A percentile compares a stretch with the other conserved stretches of the same genome.
These are phyloP conservation scores for Pseudogymnoascus sp. DNA, from an alignment of 2,329 filamentous ascomycete genomes.

Conservation along the genomic window DNA sequence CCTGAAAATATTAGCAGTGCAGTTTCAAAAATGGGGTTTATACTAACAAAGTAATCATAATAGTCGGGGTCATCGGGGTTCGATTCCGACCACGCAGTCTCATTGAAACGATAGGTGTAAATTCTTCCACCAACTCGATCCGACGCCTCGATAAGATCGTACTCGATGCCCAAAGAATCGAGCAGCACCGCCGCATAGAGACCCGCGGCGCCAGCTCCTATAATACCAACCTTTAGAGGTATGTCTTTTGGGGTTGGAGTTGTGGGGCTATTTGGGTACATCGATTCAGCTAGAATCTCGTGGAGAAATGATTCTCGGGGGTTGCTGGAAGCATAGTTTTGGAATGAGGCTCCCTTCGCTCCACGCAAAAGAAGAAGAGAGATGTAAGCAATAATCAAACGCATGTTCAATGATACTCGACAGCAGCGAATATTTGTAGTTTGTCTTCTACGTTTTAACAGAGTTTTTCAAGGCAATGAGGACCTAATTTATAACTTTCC, in stretches of 20 bases:
- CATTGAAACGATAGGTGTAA: slow-evolving; percentile 30
- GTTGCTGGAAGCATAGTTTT: neutral
- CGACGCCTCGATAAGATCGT: slow-evolving; percentile 32
- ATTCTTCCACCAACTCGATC: slow-evolving; percentile 30
- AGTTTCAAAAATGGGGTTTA: neutral
- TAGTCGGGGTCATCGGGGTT: slow-evolving; percentile 28
- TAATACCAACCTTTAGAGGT: slow-evolving; percentile 25
- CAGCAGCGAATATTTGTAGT: neutral
- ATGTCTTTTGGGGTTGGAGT: neutral
- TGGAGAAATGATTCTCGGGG: neutral
- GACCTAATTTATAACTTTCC: neutral
- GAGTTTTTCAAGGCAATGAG: neutral
- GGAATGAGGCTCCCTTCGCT: neutral
- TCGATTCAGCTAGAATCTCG: neutral
- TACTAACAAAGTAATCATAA: slow-evolving; percentile 26
- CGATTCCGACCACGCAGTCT: slow-evolving; percentile 7
- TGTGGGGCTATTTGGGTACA: neutral
- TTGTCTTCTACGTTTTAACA: neutral
- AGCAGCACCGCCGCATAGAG: slow-evolving; percentile 32
- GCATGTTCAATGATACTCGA: neutral
- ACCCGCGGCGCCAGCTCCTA: slow-evolving; percentile 32
- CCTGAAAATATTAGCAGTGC: neutral
- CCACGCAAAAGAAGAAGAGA: neutral
- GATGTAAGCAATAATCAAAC: neutral
- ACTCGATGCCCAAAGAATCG: slow-evolving; percentile 23